These are phyloP conservation scores for Globomyces pollinis-pini DNA, from an alignment of 192 early-diverging fungal genomes.

Conservation along the genomic window DNA sequence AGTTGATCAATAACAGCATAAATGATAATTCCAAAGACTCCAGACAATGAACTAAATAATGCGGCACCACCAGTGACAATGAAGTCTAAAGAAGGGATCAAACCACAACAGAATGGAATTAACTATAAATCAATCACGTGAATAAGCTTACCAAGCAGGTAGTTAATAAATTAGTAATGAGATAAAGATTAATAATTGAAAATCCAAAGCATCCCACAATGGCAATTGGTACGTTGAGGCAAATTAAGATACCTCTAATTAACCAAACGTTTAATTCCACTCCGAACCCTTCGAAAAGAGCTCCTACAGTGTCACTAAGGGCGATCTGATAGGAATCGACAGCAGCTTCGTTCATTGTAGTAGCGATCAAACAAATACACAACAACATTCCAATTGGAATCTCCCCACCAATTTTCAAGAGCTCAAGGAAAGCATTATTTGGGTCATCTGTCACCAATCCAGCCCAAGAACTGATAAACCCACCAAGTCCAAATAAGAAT, in stretches of 20 bases:
- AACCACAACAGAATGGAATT: slow-evolving; percentile 30
- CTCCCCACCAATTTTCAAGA: slow-evolving; percentile 19
- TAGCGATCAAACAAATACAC: slow-evolving; percentile 28
- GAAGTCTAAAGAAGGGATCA: slow-evolving; percentile 19
- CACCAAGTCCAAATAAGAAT: slow-evolving; percentile 43
- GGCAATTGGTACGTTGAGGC: slow-evolving; percentile 35
- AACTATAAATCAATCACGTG: not conserved
- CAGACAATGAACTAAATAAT: slow-evolving; percentile 27
- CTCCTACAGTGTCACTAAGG: slow-evolving; percentile 30
- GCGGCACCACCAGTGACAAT: slow-evolving; percentile 21
- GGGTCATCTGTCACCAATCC: slow-evolving; percentile 16
- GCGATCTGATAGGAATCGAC: slow-evolving; percentile 44
- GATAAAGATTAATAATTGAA: slow-evolving; percentile 25
- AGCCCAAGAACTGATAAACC: slow-evolving; percentile 28
- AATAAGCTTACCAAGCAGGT: slow-evolving; percentile 12
- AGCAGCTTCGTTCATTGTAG: slow-evolving; percentile 38
- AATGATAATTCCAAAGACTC: slow-evolving; percentile 21
- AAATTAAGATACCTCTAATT: slow-evolving; percentile 13
- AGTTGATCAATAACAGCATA: slow-evolving; percentile 9
- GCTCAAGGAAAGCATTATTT: slow-evolving; percentile 29
- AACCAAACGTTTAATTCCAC: not conserved
- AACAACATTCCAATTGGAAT: slow-evolving; percentile 25
- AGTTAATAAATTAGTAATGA: slow-evolving; percentile 32
- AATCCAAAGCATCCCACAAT: slow-evolving; percentile 16
- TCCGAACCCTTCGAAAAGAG: slow-evolving; percentile 6